A percentile compares a stretch with the other conserved stretches of the same genome.
Evolutionary conservation across 2,329 filamentous ascomycete genomes (phyloP).

Genomic region (Monosporascus cannonballus): DNA sequence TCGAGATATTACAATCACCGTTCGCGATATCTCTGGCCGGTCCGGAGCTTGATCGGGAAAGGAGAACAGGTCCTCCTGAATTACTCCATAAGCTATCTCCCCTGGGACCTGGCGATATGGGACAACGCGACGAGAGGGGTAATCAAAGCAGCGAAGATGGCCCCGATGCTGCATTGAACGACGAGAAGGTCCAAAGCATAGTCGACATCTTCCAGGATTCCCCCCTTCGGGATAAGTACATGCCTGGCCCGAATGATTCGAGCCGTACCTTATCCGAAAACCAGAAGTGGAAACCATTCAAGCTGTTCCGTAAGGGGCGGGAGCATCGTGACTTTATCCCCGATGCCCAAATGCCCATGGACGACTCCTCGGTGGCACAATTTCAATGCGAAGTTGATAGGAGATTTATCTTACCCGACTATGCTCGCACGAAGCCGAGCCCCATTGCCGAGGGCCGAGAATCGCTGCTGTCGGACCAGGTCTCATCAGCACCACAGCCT

Average conservation of each 20-base stretch:
- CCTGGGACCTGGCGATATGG: not conserved
- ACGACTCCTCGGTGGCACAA: constrained; percentile 6
- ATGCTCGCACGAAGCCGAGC: constrained; percentile 25
- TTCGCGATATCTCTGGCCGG: constrained; percentile 8
- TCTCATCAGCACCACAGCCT: not conserved
- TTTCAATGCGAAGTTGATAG: constrained; percentile 11
- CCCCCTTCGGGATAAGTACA: constrained; percentile 8
- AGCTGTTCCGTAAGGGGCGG: constrained; percentile 32
- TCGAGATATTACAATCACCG: constrained; percentile 1
- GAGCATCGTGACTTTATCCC: constrained; percentile 23
- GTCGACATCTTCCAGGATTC: constrained; percentile 1
- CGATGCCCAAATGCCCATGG: not conserved
- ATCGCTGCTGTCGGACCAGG: constrained; percentile 1
- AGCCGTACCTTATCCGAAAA: constrained; percentile 1
- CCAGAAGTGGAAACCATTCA: constrained; percentile 37
- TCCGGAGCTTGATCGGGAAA: constrained; percentile 10
- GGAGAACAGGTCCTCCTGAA: constrained; percentile 3
- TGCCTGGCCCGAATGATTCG: constrained; percentile 7
- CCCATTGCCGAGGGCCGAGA: constrained; percentile 29
- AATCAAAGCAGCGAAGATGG: not conserved
- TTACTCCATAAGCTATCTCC: constrained; percentile 1
- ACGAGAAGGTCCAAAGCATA: not conserved
- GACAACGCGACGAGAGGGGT: not conserved
- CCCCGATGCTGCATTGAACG: not conserved
- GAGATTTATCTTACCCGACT: constrained; percentile 9